Percentiles rank a stretch among this genome's conserved stretches.
phyloP scores from a whole-genome alignment of 371 early-diverging fungal genomes.

The Vairimorpha necatrix region DNA sequence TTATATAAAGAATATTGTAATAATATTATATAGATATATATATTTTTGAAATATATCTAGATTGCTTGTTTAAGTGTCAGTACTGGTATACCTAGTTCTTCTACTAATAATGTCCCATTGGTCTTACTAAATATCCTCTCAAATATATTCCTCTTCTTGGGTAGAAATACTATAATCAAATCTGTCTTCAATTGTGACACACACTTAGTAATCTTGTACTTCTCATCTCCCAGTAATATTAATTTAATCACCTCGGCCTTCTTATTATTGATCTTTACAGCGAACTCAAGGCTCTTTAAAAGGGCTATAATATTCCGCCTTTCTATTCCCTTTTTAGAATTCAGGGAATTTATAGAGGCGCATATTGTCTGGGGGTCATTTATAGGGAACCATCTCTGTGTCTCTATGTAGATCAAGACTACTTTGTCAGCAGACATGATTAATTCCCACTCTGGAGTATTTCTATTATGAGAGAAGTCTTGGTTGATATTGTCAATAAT shows the following conservation, averaged over 20 bases:
- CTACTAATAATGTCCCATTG: neutral
- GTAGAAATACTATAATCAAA: neutral
- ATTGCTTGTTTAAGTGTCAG: neutral
- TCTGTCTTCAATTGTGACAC: neutral
- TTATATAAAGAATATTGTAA: too few species aligned
- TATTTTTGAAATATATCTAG: too few species aligned
- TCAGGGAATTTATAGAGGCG: neutral
- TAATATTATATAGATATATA: too few species aligned
- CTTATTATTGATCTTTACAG: neutral
- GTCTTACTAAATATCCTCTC: neutral
- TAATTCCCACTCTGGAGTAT: neutral
- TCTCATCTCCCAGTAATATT: neutral
- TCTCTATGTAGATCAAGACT: neutral
- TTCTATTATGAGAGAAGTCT: neutral
- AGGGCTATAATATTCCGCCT: neutral
- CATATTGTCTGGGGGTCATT: neutral
- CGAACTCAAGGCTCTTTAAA: neutral
- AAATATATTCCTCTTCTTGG: neutral
- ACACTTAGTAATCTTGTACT: slow-evolving; percentile 3
- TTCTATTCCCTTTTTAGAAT: neutral
- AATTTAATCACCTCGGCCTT: neutral
- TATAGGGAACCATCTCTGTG: neutral
- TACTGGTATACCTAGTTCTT: slow-evolving; percentile 1
- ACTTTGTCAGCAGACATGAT: neutral
- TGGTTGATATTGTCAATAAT: neutral